phyloP scores from a whole-genome alignment of 805 yeast genomes.

The Kockiozyma suomiensis region DNA sequence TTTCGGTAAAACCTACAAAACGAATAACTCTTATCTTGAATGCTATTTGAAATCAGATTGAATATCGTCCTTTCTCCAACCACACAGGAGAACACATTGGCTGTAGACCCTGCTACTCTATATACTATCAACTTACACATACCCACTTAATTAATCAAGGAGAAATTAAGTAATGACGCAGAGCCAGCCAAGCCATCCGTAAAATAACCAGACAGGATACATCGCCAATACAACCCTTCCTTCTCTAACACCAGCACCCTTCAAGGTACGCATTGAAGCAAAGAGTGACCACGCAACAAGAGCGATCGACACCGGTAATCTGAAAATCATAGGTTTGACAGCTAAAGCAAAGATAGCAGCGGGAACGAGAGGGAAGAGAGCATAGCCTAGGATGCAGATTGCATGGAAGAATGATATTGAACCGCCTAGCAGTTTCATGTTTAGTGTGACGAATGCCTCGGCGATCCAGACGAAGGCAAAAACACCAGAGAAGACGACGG shows the following conservation, averaged over 20 bases:
- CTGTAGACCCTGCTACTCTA: too few relatives aligned
- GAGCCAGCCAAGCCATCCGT: constrained; percentile 65
- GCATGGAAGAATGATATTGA: constrained; percentile 68
- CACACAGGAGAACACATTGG: too few relatives aligned
- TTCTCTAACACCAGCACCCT: constrained; percentile 63
- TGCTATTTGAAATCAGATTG: too few relatives aligned
- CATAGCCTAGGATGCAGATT: constrained; percentile 69
- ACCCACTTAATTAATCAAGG: neutral
- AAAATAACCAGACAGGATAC: constrained; percentile 67
- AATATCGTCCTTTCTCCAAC: too few relatives aligned
- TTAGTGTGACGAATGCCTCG: constrained; percentile 60
- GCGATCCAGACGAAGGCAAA: constrained; percentile 68
- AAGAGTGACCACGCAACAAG: constrained; percentile 65
- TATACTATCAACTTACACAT: neutral
- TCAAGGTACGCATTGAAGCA: constrained; percentile 63
- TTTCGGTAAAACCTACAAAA: too few relatives aligned
- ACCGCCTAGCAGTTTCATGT: constrained; percentile 64
- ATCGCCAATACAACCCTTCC: constrained; percentile 63
- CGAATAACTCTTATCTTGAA: too few relatives aligned
- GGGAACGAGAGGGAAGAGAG: constrained; percentile 64
- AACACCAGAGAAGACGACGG: constrained; percentile 64
- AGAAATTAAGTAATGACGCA: constrained; percentile 56
- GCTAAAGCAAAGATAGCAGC: constrained; percentile 55
- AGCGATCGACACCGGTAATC: constrained; percentile 52
- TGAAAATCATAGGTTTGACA: constrained; percentile 52